Evolutionary conservation across 1,139 yeast genomes (phyloP), one percentile per base, ranked within the genome.

Genomic region (Wickerhamomyces sp.): DNA sequence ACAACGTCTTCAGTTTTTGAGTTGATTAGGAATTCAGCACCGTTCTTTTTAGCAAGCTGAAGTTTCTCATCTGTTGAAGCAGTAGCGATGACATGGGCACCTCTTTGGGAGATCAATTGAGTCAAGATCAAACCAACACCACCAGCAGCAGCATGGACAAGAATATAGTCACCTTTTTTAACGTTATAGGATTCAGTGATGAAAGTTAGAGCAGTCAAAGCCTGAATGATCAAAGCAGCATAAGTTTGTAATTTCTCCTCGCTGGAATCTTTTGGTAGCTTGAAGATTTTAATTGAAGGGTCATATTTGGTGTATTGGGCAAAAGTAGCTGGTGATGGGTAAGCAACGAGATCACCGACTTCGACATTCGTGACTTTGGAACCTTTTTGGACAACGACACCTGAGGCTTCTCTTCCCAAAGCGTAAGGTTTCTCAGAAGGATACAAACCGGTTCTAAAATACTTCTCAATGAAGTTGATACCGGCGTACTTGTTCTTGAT

Each of bases 61-160:
- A 80, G 62, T 55, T 83, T 82, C 37, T 74, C 94, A 10, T 69
- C 72, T 10, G 86, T 68, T 2, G 96, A 85, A 4, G 94, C 91
- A 26, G 85, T 67, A 3, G 93, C 96, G 61, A 89, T 87, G 32
- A 79, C 89, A 42, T 74, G 78, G 4, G 87, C 96, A 18, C 95
- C 94, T 34, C 65, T 65, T 17, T 57, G 56, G 23, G 68, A 55
- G 35, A 79, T 62, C 58, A 87, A 61, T 59, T 87, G 96, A 29
- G 70, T 68, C 36, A 86, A 59, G 13, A 85, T 48, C 35, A 74
- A 68, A 3, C 96, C 96, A 33, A 85, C 91, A 38, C 96, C 96
- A 33, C 96, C 96, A 8, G 96, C 95, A 14, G 95, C 95, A 2
- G 96, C 96, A 68, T 89, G 87, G 23, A 86, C 78, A 35, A 88